Conservation (phyloP, 164 flowering plant species). For the Vitis riparia region DNA sequence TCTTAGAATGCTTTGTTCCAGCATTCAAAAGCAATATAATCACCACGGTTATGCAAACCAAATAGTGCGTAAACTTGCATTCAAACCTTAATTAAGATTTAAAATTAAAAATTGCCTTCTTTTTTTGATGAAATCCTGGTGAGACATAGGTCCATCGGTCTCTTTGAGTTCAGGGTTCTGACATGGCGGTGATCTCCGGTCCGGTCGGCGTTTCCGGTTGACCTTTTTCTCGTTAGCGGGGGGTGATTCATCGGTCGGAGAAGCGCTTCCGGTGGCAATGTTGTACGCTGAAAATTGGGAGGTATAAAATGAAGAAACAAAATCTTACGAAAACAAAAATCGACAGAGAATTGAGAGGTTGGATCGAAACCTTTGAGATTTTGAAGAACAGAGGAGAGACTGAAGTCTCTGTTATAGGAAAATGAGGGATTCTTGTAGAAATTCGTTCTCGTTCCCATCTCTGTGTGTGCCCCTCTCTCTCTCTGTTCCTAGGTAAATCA, state of each 20-base stretch:
- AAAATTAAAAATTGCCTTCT: conserved; percentile 34
- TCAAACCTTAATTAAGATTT: background rate
- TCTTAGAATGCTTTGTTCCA: too few relatives aligned
- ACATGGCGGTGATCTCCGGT: conserved; percentile 15
- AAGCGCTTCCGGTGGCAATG: conserved; percentile 49
- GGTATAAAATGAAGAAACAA: conserved; percentile 4
- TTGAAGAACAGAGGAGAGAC: conserved; percentile 67
- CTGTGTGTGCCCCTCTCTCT: too few relatives aligned
- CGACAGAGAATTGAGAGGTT: background rate
- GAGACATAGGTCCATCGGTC: conserved; percentile 55
- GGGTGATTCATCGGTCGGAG: conserved; percentile 33
- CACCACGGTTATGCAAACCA: too few relatives aligned
- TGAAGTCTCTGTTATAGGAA: conserved; percentile 61
- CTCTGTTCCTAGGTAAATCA: too few relatives aligned
- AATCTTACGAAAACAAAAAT: conserved; percentile 4
- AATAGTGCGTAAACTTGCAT: too few relatives aligned
- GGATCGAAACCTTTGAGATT: conserved; percentile 51
- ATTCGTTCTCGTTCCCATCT: conserved; percentile 56
- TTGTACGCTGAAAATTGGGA: conserved; percentile 54
- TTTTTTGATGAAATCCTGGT: conserved; percentile 59
- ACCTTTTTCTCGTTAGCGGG: conserved; percentile 7
- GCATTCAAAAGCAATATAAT: too few relatives aligned
- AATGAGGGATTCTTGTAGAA: conserved; percentile 78
- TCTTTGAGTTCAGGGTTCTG: conserved; percentile 12
- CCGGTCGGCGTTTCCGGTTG: conserved; percentile 43